Percentiles rank a stretch among this genome's conserved stretches.
Evolutionary conservation across 176 grass and related monocot genomes (phyloP).

Genomic region (Pontederia paniculata): DNA sequence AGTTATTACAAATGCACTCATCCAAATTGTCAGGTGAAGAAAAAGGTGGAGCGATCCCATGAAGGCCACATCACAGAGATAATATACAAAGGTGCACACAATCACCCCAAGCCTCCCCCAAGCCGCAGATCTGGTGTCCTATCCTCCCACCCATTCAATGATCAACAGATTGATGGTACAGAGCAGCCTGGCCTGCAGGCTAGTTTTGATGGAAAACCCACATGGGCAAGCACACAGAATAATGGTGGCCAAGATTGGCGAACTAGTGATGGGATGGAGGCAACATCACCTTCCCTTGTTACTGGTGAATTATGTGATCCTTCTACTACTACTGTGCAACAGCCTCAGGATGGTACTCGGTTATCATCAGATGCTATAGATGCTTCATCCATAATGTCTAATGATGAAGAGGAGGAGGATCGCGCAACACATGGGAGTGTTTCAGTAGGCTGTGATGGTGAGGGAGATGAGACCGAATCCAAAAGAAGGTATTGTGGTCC

Average conservation of each 20-base stretch:
- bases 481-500: slow-evolving; percentile 35
- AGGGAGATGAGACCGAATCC: slow-evolving; percentile 36
- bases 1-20: slow-evolving; percentile 99
- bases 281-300: slow-evolving; percentile 19
- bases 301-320: slow-evolving; percentile 39
- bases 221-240: slow-evolving; percentile 14
- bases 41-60: slow-evolving; percentile 85
- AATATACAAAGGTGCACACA: slow-evolving; percentile 81
- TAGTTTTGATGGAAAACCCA: background rate
- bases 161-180: slow-evolving; percentile 7
- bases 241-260: slow-evolving; percentile 17
- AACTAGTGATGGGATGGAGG: slow-evolving; percentile 24
- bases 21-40: slow-evolving; percentile 68
- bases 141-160: slow-evolving; percentile 17
- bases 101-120: slow-evolving; percentile 39
- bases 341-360: slow-evolving; percentile 11
- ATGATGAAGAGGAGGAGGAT: slow-evolving; percentile 40
- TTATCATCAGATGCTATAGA: slow-evolving; percentile 33
- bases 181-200: background rate
- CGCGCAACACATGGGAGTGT: slow-evolving; percentile 25
- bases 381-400: slow-evolving; percentile 25
- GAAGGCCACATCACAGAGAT: slow-evolving; percentile 88
- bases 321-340: slow-evolving; percentile 29
- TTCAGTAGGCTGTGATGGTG: slow-evolving; percentile 15
- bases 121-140: slow-evolving; percentile 17